These are phyloP conservation scores for Cudoniella acicularis DNA, from an alignment of 495 filamentous ascomycete species.

Conservation along the genomic window DNA sequence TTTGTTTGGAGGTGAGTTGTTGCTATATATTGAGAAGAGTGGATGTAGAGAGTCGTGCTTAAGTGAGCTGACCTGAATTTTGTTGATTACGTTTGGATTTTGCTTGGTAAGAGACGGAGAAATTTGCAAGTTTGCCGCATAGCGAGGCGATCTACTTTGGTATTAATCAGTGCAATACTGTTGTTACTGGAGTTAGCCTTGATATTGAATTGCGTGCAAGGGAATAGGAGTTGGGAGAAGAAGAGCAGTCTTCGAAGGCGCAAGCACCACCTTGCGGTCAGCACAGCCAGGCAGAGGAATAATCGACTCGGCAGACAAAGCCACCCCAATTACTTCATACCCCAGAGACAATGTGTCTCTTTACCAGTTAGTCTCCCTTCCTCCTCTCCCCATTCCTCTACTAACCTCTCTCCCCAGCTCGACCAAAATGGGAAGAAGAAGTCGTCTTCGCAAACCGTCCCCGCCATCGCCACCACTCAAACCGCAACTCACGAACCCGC, in stretches of 20 bases:
- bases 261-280: no score
- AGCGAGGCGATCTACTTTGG: no score
- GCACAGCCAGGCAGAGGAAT: no score
- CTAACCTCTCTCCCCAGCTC: background rate
- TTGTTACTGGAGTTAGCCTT: background rate
- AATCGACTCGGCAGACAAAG: background rate
- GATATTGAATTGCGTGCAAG: background rate
- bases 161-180: no score
- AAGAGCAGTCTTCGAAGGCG: background rate
- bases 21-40: background rate
- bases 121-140: background rate
- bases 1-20: background rate
- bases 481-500: background rate
- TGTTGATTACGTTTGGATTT: background rate
- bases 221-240: background rate
- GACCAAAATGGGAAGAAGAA: constrained; percentile 18
- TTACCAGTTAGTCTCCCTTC: background rate
- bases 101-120: background rate
- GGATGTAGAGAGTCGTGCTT: background rate
- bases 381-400: background rate
- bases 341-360: constrained; percentile 4
- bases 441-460: constrained; percentile 14
- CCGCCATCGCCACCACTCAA: background rate
- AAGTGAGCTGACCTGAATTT: background rate
- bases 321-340: background rate